Percentiles rank a stretch among this genome's conserved stretches.
These are phyloP conservation scores for Melampsora occidentalis DNA, from an alignment of 1,284 basidiomycete species.

Conservation along the genomic window DNA sequence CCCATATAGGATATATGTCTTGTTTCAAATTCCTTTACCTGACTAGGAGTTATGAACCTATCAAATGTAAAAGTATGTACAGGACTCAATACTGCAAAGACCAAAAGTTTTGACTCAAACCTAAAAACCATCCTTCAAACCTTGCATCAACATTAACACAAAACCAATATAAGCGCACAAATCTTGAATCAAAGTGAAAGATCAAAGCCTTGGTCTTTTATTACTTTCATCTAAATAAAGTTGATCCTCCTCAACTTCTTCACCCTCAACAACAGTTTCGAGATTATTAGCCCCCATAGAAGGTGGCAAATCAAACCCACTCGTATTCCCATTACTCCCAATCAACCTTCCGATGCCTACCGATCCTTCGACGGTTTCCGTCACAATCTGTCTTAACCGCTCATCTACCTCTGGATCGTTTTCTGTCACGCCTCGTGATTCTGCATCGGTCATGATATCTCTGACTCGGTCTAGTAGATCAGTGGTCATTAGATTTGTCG, in stretches of 20 bases:
- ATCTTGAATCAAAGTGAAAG: neutral
- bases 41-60: no score
- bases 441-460: constrained; percentile 38
- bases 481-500: constrained; percentile 31
- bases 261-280: constrained; percentile 17
- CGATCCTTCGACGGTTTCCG: constrained; percentile 28
- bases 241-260: constrained; percentile 10
- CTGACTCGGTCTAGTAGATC: constrained; percentile 16
- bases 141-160: no score
- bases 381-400: constrained; percentile 24
- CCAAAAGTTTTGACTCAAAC: no score
- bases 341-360: constrained; percentile 29
- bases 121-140: no score
- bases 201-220: constrained; percentile 36
- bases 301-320: neutral
- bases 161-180: no score
- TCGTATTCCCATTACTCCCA: neutral
- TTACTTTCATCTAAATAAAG: neutral
- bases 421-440: constrained; percentile 24
- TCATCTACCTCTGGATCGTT: constrained; percentile 22
- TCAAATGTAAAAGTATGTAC: no score
- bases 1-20: no score
- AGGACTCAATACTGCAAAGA: no score
- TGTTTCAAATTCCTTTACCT: no score
- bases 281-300: neutral